Percentiles rank a stretch among this genome's conserved stretches.
These are phyloP conservation scores for Laburnicola sp. DNA, from an alignment of 2,329 filamentous ascomycete species.

Conservation along the genomic window DNA sequence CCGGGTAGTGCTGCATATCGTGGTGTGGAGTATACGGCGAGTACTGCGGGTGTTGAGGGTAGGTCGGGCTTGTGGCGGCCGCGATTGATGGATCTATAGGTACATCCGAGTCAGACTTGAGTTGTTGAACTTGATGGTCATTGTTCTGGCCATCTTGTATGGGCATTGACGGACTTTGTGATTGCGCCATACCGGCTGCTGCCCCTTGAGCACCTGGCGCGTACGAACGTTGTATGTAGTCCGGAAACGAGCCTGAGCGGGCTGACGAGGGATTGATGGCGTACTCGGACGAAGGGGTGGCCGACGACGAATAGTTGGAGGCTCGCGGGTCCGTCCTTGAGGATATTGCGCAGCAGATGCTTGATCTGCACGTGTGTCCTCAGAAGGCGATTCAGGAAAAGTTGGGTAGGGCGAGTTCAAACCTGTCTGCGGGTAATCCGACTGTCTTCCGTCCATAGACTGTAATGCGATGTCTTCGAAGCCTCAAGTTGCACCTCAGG, in stretches of 20 bases:
- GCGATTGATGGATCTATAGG: slow-evolving; percentile 99
- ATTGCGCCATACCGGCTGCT: slow-evolving; percentile 93
- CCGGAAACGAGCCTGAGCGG: slow-evolving; percentile 82
- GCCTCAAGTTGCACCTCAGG: slow-evolving; percentile 36
- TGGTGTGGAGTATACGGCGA: slow-evolving; percentile 83
- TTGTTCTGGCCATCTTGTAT: slow-evolving; percentile 75
- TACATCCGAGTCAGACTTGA: slow-evolving; percentile 94
- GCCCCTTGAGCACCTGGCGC: slow-evolving; percentile 73
- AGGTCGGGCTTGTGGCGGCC: slow-evolving; percentile 88
- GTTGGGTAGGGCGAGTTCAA: slow-evolving; percentile 59
- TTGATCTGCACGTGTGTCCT: slow-evolving; percentile 85
- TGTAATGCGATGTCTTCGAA: slow-evolving; percentile 44
- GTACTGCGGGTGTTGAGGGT: slow-evolving; percentile 77
- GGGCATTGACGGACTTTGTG: slow-evolving; percentile 96
- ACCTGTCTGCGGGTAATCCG: slow-evolving; percentile 59
- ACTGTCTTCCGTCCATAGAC: slow-evolving; percentile 60
- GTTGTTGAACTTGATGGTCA: slow-evolving; percentile 66
- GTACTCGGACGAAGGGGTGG: slow-evolving; percentile 89
- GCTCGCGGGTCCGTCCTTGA: slow-evolving; percentile 76
- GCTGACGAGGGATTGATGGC: slow-evolving; percentile 73
- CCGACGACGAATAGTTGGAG: slow-evolving; percentile 71
- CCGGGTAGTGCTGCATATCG: slow-evolving; percentile 79
- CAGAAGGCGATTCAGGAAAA: slow-evolving; percentile 69
- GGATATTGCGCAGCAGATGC: slow-evolving; percentile 88
- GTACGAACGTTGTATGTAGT: slow-evolving; percentile 82